A percentile compares a stretch with the other conserved stretches of the same genome.
These are phyloP conservation scores for Perilla frutescens DNA, from an alignment of 257 asterid genomes.

Conservation along the genomic window DNA sequence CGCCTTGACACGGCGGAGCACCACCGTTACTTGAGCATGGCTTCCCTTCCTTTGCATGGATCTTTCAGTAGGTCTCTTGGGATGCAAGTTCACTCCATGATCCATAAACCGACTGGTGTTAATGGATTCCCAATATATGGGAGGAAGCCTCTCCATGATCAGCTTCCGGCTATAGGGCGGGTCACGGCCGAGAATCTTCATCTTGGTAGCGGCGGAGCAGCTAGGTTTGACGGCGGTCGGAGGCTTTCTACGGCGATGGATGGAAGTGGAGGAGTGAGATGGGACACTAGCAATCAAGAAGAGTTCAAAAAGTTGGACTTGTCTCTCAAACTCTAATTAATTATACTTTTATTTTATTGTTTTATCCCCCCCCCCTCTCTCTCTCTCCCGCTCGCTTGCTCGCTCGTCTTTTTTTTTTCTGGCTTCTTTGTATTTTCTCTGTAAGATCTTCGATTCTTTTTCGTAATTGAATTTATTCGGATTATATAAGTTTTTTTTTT, in stretches of 20 bases:
- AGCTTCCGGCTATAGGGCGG: constrained; percentile 58
- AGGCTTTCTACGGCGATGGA: constrained; percentile 46
- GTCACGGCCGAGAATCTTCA: constrained; percentile 39
- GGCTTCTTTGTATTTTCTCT: too few species aligned
- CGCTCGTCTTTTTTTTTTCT: background rate
- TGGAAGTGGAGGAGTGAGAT: constrained; percentile 37
- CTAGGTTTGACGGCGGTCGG: constrained; percentile 49
- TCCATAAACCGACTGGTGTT: constrained; percentile 52
- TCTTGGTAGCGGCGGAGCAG: constrained; percentile 42
- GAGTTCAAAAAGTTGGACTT: constrained; percentile 72
- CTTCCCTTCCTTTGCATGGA: constrained; percentile 73
- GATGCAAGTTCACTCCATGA: constrained; percentile 69
- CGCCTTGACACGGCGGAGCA: constrained; percentile 29
- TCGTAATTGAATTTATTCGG: too few species aligned
- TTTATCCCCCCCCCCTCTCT: background rate
- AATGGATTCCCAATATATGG: constrained; percentile 38
- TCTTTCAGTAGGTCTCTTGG: constrained; percentile 61
- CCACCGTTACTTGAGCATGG: constrained; percentile 48
- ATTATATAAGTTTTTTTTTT: too few species aligned
- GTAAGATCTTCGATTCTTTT: constrained; percentile 4
- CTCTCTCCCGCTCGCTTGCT: background rate
- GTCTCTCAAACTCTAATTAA: constrained; percentile 69
- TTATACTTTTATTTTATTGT: background rate
- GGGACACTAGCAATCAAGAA: constrained; percentile 49
- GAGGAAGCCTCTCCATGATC: constrained; percentile 53